Conservation (phyloP, 371 early-diverging fungal species). For the Coelomomyces lativittatus region DNA sequence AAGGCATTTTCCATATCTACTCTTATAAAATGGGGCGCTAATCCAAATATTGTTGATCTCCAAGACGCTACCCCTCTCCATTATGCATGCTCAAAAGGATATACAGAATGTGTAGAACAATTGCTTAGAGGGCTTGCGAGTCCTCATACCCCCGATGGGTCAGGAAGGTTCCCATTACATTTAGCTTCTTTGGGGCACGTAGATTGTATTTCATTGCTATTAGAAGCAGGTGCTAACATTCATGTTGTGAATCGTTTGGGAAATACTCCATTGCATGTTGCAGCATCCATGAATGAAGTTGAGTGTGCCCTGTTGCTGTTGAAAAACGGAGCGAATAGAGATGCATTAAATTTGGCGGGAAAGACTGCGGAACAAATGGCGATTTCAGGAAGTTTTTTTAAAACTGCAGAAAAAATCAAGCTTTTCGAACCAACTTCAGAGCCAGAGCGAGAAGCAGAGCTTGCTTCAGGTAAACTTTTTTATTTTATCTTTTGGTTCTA, state of each 20-base stretch:
- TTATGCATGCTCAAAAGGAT: slow-evolving; percentile 13
- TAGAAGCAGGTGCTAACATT: slow-evolving; percentile 18
- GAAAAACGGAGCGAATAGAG: slow-evolving; percentile 16
- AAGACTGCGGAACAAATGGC: slow-evolving; percentile 20
- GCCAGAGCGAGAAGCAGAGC: too few species aligned
- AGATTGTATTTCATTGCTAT: slow-evolving; percentile 9
- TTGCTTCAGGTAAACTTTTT: too few species aligned
- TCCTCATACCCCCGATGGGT: slow-evolving; percentile 14
- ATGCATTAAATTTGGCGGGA: slow-evolving; percentile 12
- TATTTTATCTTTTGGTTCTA: too few species aligned
- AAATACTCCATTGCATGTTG: slow-evolving; percentile 30
- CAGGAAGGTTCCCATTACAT: slow-evolving; percentile 18
- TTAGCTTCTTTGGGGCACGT: slow-evolving; percentile 15
- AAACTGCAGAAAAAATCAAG: too few species aligned
- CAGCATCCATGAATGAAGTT: slow-evolving; percentile 15
- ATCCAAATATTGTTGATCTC: slow-evolving; percentile 8
- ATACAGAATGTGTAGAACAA: slow-evolving; percentile 12
- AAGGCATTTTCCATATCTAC: slow-evolving; percentile 11
- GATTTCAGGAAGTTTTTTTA: too few species aligned
- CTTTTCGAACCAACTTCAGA: too few species aligned
- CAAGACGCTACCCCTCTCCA: slow-evolving; percentile 13
- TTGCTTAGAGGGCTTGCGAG: slow-evolving; percentile 15
- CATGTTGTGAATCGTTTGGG: slow-evolving; percentile 18
- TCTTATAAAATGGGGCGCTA: slow-evolving; percentile 20
- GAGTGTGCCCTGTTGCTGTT: slow-evolving; percentile 18